Percentiles rank a stretch among this genome's conserved stretches.
These are phyloP conservation scores for Podospora pseudocomata DNA, from an alignment of 495 filamentous ascomycete genomes.

Conservation along the genomic window DNA sequence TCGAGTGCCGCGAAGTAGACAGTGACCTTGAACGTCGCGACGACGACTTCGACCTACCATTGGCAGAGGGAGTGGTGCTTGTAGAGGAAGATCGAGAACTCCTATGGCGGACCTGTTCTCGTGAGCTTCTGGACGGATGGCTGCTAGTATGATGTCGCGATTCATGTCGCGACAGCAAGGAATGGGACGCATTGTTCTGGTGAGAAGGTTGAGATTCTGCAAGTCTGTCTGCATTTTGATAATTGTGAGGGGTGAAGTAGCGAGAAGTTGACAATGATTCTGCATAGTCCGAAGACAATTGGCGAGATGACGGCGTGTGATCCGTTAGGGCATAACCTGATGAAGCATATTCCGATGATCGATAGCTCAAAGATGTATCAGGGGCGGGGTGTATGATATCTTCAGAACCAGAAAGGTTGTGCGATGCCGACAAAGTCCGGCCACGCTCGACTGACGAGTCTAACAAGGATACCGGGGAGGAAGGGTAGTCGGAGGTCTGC, in stretches of 20 bases:
- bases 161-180: background rate
- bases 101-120: background rate
- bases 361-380: background rate
- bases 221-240: background rate
- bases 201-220: background rate
- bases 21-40: slow-evolving; percentile 10
- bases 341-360: background rate
- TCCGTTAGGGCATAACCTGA: slow-evolving; percentile 10
- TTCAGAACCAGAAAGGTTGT: background rate
- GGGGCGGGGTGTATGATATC: background rate
- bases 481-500: slow-evolving; percentile 6
- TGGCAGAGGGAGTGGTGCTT: background rate
- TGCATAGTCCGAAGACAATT: slow-evolving; percentile 6
- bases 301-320: slow-evolving; percentile 23
- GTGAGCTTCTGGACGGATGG: background rate
- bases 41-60: slow-evolving; percentile 1
- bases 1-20: background rate
- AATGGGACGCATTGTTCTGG: background rate
- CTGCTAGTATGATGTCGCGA: background rate
- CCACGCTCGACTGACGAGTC: background rate
- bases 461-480: background rate
- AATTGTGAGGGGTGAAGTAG: background rate
- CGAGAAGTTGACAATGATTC: background rate
- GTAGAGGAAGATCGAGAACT: background rate
- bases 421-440: background rate